phyloP scores from a whole-genome alignment of 352 stramenopile species.

The Globisporangium parvum region DNA sequence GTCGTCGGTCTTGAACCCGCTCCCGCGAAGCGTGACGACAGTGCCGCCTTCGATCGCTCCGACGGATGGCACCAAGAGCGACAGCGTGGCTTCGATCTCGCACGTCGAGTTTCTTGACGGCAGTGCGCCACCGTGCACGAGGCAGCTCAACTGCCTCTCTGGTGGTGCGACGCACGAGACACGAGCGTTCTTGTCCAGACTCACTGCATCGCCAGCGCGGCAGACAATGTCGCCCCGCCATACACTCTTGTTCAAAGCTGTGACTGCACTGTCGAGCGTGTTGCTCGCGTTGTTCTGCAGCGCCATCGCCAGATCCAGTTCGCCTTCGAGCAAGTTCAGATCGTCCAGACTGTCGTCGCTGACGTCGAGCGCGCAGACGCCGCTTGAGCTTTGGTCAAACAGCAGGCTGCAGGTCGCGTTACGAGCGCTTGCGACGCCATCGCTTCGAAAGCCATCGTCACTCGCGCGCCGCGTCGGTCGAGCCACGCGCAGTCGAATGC shows the following conservation, averaged over 20 bases:
- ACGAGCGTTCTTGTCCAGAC: not conserved
- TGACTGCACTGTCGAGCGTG: not conserved
- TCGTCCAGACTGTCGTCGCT: not conserved
- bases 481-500: not conserved
- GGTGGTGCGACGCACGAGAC: not conserved
- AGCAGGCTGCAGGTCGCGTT: not conserved
- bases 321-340: not conserved
- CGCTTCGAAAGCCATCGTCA: not conserved
- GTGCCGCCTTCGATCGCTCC: conserved; percentile 9
- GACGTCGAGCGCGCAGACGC: not conserved
- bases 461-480: not conserved
- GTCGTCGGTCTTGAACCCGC: not conserved
- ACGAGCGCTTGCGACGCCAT: not conserved
- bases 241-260: not conserved
- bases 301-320: not conserved
- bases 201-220: not conserved
- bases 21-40: conserved; percentile 5
- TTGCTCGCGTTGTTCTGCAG: not conserved
- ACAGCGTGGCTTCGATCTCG: not conserved
- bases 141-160: too few relatives aligned
- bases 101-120: too few relatives aligned
- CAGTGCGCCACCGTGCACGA: too few relatives aligned
- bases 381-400: not conserved
- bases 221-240: not conserved
- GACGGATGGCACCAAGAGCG: not conserved